phyloP scores from a whole-genome alignment of 805 yeast genomes.

The Monosporozyma aquatica region DNA sequence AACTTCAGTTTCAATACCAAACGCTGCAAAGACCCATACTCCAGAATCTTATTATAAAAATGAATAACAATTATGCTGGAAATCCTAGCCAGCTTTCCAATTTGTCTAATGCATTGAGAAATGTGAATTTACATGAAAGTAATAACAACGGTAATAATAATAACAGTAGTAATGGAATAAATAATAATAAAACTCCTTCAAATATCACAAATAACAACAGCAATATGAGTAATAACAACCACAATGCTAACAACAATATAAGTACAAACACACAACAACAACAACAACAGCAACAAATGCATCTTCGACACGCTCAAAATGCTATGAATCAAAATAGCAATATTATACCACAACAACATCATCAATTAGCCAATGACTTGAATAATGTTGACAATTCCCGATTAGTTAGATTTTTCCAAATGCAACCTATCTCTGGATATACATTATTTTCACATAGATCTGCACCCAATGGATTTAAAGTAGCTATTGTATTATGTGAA shows the following conservation, averaged over 20 bases:
- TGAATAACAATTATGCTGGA: constrained; percentile 2
- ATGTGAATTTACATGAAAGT: constrained; percentile 25
- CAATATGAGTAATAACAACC: background rate
- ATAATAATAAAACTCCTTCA: background rate
- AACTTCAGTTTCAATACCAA: too few species aligned
- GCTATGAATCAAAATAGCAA: constrained; percentile 3
- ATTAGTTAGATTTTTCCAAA: constrained; percentile 60
- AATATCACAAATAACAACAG: constrained; percentile 4
- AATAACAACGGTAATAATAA: constrained; percentile 6
- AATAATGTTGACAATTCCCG: constrained; percentile 42
- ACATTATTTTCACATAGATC: constrained; percentile 78
- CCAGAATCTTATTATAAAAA: background rate
- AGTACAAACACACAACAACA: constrained; percentile 6
- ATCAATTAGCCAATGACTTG: constrained; percentile 29
- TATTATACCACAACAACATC: constrained; percentile 9
- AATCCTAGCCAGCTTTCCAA: constrained; percentile 21
- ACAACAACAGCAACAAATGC: constrained; percentile 4
- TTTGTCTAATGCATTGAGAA: constrained; percentile 30
- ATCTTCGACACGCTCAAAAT: constrained; percentile 3
- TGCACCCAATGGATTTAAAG: constrained; percentile 95
- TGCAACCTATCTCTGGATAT: constrained; percentile 73
- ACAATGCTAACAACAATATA: background rate
- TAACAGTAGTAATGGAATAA: background rate
- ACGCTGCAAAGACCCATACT: too few species aligned
- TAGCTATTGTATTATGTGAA: constrained; percentile 82